Percentiles rank a stretch among this genome's conserved stretches.
These are phyloP conservation scores for Populus hybrid DNA, from an alignment of 441 rosid genomes.

Conservation along the genomic window DNA sequence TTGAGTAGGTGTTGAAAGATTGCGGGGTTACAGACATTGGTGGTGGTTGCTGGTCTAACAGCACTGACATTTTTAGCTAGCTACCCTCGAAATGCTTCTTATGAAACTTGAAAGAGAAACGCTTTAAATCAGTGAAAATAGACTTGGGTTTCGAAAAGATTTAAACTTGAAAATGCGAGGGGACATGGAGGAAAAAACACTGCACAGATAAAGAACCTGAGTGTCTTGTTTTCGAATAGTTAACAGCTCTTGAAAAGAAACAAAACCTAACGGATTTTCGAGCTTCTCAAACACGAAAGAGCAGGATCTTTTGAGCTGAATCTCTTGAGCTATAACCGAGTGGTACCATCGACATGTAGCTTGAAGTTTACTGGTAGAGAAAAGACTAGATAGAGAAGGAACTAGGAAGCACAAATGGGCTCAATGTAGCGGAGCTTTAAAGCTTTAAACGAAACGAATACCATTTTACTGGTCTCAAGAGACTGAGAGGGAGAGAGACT, in stretches of 20 bases:
- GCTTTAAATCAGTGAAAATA: not conserved
- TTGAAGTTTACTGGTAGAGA: not conserved
- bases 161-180: not conserved
- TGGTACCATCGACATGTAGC: not conserved
- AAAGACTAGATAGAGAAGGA: not conserved
- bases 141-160: not conserved
- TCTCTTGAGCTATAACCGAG: not conserved
- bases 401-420: not conserved
- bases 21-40: slow-evolving; percentile 31
- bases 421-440: not conserved
- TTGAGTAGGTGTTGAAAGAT: slow-evolving; percentile 25
- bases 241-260: not conserved
- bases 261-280: not conserved
- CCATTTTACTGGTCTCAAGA: not conserved
- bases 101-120: not conserved
- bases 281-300: not conserved
- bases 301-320: not conserved
- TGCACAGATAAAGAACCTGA: not conserved
- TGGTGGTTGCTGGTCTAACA: slow-evolving; percentile 45
- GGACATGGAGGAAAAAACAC: not conserved
- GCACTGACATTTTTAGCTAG: slow-evolving; percentile 37
- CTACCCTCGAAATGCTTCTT: not conserved
- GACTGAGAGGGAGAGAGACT: not conserved
- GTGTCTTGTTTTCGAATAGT: not conserved
- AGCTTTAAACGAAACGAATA: not conserved